These are phyloP conservation scores for Gliomastix tumulicola DNA, from an alignment of 2,329 filamentous ascomycete genomes.

Conservation along the genomic window DNA sequence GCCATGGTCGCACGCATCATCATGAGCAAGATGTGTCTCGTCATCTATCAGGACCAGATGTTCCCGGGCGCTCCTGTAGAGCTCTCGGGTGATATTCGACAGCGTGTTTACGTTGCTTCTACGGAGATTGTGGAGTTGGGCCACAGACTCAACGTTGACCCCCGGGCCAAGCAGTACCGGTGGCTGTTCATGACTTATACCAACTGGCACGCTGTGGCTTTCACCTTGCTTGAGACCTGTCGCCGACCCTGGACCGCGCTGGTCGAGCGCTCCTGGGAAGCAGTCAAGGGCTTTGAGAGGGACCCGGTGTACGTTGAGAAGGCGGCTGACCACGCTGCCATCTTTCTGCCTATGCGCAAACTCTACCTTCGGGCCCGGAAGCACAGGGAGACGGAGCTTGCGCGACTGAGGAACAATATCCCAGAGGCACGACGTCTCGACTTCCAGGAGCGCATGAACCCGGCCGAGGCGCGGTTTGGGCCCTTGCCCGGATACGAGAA, in stretches of 20 bases:
- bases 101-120: conserved; percentile 64
- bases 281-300: conserved; percentile 29
- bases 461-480: conserved; percentile 37
- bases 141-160: conserved; percentile 56
- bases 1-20: conserved; percentile 64
- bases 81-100: conserved; percentile 54
- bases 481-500: conserved; percentile 38
- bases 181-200: conserved; percentile 46
- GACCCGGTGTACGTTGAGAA: conserved; percentile 35
- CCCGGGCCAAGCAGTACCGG: conserved; percentile 33
- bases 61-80: conserved; percentile 48
- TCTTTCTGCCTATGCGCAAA: conserved; percentile 47
- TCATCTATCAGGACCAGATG: conserved; percentile 69
- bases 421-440: conserved; percentile 43
- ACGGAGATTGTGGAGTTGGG: conserved; percentile 69
- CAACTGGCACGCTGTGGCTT: conserved; percentile 44
- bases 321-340: conserved; percentile 36
- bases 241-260: conserved; percentile 41
- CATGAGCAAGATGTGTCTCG: conserved; percentile 70
- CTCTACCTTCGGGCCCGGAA: conserved; percentile 44
- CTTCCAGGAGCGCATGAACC: conserved; percentile 35
- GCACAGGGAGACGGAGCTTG: conserved; percentile 43
- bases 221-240: conserved; percentile 37
- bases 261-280: conserved; percentile 43
- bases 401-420: conserved; percentile 37